Base-by-base conservation (phyloP, 768 basidiomycete genomes). In the Lactarius sanguifluus region DNA sequence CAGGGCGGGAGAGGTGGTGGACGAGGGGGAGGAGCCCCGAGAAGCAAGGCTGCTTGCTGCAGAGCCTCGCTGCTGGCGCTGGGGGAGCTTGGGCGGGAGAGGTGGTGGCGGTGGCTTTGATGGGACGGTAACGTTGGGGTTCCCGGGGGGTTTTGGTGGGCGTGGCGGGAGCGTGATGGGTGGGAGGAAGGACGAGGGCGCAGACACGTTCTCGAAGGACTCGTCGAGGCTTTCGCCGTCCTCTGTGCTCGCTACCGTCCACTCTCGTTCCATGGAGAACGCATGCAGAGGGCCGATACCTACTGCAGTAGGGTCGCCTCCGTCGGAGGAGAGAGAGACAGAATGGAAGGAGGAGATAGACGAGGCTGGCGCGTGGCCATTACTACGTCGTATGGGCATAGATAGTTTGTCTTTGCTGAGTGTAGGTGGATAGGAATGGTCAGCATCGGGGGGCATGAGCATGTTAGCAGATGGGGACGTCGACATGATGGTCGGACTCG, bases 321-420 rank as follows among this genome's bases (percentile, higher is more conserved):
- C 72, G 63, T 87, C 86, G 13, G 87, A 88, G 1, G 89, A 91
- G 28, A 91, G 81, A 1, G 90, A 91, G 23, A 91, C 87, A 1
- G 90, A 90, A 70, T 90, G 89, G 65, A 91, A 90, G 20, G 90
- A 91, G 1, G 90, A 90, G 43, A 90, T 81, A 56, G 90, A 91
- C 1, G 88, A 88, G 13, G 81, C 82, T 3, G 83, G 81, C 16
- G 79, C 81, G 72, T 91, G 88, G 54, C 79, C 77, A 23, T 76
- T 67, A 54, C 71, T 73, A 67, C 70, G 72, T 50, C 73, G 70
- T 20, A 77, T 75, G 69, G 73, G 75, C 20, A 72, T 65, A 62
- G 74, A 75, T 67, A 73, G 76, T 62, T 75, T 77, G 32, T 61
- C 41, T 62, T 74, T 77, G 32, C 62, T 38, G 59, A 72, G 72